These are phyloP conservation scores for Botryotinia narcissicola DNA, from an alignment of 2,329 filamentous ascomycete species.

Conservation along the genomic window DNA sequence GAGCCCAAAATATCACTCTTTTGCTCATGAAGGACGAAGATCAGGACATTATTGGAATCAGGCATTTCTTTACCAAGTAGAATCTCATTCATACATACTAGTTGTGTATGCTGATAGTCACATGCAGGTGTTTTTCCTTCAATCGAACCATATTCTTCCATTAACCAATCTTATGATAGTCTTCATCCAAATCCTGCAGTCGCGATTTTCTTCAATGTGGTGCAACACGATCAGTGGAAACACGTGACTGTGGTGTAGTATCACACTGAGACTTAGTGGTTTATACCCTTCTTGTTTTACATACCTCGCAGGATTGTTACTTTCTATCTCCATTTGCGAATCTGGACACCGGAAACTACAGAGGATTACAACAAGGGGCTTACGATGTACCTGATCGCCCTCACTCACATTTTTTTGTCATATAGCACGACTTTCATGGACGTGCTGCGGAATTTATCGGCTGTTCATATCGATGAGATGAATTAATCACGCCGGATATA, in stretches of 20 bases:
- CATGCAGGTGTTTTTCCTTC: neutral
- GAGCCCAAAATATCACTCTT: neutral
- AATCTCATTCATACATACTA: neutral
- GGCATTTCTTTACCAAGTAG: neutral
- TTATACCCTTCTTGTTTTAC: neutral
- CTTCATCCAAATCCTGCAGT: neutral
- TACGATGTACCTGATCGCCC: neutral
- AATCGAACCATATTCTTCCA: neutral
- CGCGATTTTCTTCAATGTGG: neutral
- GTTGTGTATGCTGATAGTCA: neutral
- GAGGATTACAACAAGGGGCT: neutral
- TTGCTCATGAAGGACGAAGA: neutral
- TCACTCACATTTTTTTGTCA: neutral
- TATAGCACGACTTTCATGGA: neutral
- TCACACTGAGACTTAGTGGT: neutral
- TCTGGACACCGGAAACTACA: neutral
- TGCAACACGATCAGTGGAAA: constrained; percentile 2
- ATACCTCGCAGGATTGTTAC: neutral
- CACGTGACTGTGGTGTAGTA: neutral
- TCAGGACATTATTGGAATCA: neutral
- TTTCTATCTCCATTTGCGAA: neutral
- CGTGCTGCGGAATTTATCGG: neutral
- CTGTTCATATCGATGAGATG: neutral
- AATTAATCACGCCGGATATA: neutral
- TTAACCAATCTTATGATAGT: neutral